Evolutionary conservation across 2,329 filamentous ascomycete genomes (phyloP), one percentile per base, ranked within the genome.

Genomic region (Fusarium humuli): DNA sequence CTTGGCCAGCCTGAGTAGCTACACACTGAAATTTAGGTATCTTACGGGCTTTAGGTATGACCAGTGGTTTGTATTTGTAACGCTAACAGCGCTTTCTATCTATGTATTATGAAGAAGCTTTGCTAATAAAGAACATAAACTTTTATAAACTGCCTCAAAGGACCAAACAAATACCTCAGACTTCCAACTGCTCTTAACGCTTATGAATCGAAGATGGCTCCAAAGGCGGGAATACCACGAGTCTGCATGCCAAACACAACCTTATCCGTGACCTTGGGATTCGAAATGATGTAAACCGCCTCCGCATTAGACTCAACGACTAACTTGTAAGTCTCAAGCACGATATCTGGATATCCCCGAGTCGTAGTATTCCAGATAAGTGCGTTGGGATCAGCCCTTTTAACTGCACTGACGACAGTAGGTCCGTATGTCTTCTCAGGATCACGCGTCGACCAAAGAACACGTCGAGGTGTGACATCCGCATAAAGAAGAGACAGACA

Each of bases 161-260:
- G n/a, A n/a, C n/a, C n/a, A n/a, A n/a, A n/a, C n/a, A n/a, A n/a
- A n/a, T n/a, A n/a, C n/a, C n/a, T n/a, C n/a, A n/a, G n/a, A n/a
- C n/a, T n/a, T n/a, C n/a, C n/a, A n/a, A n/a, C n/a, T n/a, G n/a
- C n/a, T n/a, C n/a, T n/a, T n/a, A n/a, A n/a, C n/a, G 18, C 5
- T 13, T 42, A 62, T 29, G 61, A 65, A 41, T 65, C 61, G 3
- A 65, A 65, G 3, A 65, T 65, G 2, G 61, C 61, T 2, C 61
- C 61, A 34, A 58, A 65, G 8, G 61, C 61, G 2, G 45, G 29
- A 9, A 65, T 20, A 0, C 61, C 61, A 0, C 61, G 22, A 4
- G 60, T 65, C 30, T 65, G 61, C 61, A 65, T 65, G 1, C 61
- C 60, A 10, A 65, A 58, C 0, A 65, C 61, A 29, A 65, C 61